Evolutionary conservation across 225 moss, liverwort and hornwort genomes (phyloP), one percentile per base, ranked within the genome.

Genomic region (Pseudoscleropodium purum): DNA sequence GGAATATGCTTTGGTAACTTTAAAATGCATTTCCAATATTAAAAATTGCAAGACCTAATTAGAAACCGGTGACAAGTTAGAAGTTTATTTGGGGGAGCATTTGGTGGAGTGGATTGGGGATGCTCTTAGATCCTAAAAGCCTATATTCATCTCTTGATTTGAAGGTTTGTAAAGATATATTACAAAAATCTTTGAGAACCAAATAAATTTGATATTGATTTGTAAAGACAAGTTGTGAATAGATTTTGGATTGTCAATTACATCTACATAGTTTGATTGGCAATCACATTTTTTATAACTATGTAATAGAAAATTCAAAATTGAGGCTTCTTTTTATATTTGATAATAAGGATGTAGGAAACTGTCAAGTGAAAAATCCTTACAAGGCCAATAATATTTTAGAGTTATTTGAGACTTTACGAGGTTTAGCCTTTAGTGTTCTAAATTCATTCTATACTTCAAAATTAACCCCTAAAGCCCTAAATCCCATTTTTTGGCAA

Each of bases 121-220:
- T 0, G 2, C 8, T 25, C 5, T 43, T 43, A 73, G 43, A 73
- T 73, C 43, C 6, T 16, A 29, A 43, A 1, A 0, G 0, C 5
- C 10, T 43, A 16, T 5, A 73, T 2, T 73, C 73, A 43, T 43
- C 5, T 43, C 27, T 43, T 43, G 10, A 29, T 16, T 73, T 27
- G 43, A 43, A 3, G 27, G 5, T 73, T 41, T 73, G 5, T 27
- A 9, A 73, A 73, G 9, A 43, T 15, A 5, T 1, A 43, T 16
- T 72, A 41, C 5, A 5, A 72, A 72, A 26, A 39, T 72, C 15
- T 5, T 72, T 1, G 11, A 27, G 27, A 26, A 26, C 9, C 9
- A 9, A 41, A 72, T 41, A 41, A 72, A 41, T 15, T 41, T 72
- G 72, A 15, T 15, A 41, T 72, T 26, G 5, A 41, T 41, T 27